These are phyloP conservation scores for Plasmodium fragile DNA, from an alignment of 169 alveolate species.

Conservation along the genomic window DNA sequence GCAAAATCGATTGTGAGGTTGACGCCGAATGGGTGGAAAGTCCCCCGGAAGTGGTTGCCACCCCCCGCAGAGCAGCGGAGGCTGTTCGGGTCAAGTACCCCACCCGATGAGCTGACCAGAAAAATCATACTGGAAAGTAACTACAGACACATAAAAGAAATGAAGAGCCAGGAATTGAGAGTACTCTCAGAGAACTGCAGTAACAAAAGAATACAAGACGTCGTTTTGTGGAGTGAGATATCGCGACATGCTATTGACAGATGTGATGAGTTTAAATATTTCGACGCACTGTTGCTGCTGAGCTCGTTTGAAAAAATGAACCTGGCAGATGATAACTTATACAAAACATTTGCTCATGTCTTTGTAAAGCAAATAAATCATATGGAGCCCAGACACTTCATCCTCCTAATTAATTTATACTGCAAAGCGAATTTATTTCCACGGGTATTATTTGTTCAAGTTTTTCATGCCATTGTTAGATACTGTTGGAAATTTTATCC, in stretches of 20 bases:
- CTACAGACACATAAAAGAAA: constrained; percentile 61
- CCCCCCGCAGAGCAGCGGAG: neutral
- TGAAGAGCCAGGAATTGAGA: constrained; percentile 81
- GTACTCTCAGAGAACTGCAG: constrained; percentile 79
- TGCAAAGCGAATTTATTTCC: constrained; percentile 80
- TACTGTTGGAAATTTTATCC: constrained; percentile 79
- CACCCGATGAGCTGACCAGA: neutral
- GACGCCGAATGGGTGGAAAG: neutral
- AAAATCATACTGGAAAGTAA: constrained; percentile 37
- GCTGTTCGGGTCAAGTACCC: neutral
- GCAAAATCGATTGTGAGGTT: neutral
- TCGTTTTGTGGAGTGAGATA: constrained; percentile 83
- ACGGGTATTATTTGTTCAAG: constrained; percentile 80
- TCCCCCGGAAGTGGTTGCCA: neutral
- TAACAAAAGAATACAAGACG: constrained; percentile 76
- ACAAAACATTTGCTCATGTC: constrained; percentile 78
- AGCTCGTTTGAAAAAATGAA: constrained; percentile 80
- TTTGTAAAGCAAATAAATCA: constrained; percentile 78
- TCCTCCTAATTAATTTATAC: constrained; percentile 79
- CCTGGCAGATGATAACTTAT: constrained; percentile 77
- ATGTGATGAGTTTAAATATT: constrained; percentile 81
- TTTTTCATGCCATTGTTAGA: constrained; percentile 80
- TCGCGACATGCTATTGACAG: constrained; percentile 76
- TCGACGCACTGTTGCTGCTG: constrained; percentile 80
- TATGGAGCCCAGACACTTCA: constrained; percentile 83